These are phyloP conservation scores for Acer campestre DNA, from an alignment of 345 rosid species.

Conservation along the genomic window DNA sequence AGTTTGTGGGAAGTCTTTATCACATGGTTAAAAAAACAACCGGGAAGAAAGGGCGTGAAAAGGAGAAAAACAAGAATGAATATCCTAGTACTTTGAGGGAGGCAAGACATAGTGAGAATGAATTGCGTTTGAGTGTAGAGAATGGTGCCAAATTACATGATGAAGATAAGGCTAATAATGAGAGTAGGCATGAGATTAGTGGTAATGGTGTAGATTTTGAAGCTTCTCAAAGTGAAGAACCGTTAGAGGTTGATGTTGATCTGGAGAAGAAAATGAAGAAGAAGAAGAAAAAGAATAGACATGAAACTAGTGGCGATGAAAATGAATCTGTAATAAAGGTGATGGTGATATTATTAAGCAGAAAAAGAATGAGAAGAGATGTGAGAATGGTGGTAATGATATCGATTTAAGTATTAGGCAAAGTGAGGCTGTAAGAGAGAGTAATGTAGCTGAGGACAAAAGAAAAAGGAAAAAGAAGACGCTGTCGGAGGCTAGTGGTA, in stretches of 20 bases:
- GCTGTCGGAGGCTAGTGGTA: no score
- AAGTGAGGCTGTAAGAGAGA: no score
- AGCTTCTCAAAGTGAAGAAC: neutral
- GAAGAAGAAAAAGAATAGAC: neutral
- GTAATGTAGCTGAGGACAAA: no score
- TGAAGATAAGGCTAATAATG: neutral
- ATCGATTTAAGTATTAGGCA: no score
- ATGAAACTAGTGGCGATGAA: neutral
- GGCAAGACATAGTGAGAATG: neutral
- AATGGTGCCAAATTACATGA: neutral
- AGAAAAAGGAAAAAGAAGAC: no score
- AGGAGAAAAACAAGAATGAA: no score
- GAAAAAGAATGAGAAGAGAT: no score
- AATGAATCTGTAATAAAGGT: neutral
- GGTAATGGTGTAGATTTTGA: neutral
- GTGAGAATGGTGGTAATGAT: no score
- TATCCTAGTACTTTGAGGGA: neutral
- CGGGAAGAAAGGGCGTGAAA: conserved; percentile 6
- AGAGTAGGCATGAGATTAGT: neutral
- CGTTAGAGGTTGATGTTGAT: neutral
- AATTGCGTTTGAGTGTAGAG: neutral
- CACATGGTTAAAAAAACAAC: conserved; percentile 11
- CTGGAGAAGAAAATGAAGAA: neutral
- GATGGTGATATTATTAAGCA: no score
- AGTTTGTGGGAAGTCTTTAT: neutral